phyloP scores from a whole-genome alignment of 306 rosid genomes.

The Cucurbita moschata region DNA sequence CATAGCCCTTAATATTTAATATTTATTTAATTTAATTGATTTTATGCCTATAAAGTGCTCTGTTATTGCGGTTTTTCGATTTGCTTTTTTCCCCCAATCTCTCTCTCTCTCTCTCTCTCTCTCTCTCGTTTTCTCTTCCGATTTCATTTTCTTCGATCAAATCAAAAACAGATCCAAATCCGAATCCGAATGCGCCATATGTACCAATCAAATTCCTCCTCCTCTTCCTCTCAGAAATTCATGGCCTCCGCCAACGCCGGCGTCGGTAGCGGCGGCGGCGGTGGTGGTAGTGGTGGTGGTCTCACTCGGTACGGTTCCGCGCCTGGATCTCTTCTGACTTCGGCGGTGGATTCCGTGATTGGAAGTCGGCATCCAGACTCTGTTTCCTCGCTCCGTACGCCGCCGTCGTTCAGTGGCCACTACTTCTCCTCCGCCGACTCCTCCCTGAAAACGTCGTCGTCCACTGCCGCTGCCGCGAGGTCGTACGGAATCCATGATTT shows the following conservation, averaged over 20 bases:
- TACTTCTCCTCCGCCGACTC: slow-evolving; percentile 29
- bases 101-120: neutral
- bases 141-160: neutral
- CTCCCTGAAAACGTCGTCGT: slow-evolving; percentile 6
- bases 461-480: neutral
- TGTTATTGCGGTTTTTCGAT: neutral
- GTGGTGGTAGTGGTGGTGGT: neutral
- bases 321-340: slow-evolving; percentile 45
- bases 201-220: slow-evolving; percentile 34
- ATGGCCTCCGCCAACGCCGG: slow-evolving; percentile 15
- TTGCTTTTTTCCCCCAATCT: neutral
- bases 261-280: neutral
- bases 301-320: slow-evolving; percentile 69
- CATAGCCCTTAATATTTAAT: neutral
- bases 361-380: slow-evolving; percentile 23
- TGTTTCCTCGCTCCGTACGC: slow-evolving; percentile 16
- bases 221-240: slow-evolving; percentile 29
- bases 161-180: neutral
- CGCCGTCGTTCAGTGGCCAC: slow-evolving; percentile 9
- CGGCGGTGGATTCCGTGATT: slow-evolving; percentile 53
- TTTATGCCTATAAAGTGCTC: neutral
- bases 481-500: slow-evolving; percentile 29
- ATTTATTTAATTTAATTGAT: too few relatives aligned
- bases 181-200: slow-evolving; percentile 2
- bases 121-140: neutral